Evolutionary conservation across 345 rosid genomes (phyloP).

Genomic region (Cardiospermum halicacabum): DNA sequence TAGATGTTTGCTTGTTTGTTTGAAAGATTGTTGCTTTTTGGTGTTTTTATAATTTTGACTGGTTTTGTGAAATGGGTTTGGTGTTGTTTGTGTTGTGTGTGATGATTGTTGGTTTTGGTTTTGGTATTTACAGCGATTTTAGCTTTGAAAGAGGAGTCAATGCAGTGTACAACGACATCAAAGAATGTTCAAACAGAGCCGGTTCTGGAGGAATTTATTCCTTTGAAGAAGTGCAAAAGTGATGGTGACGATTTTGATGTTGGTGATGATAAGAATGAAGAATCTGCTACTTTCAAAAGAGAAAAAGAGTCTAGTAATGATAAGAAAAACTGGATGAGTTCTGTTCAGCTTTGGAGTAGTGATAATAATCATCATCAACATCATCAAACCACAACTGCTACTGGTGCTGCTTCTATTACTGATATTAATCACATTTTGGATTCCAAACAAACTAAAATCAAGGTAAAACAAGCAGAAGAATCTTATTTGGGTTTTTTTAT

Average conservation of each 20-base stretch:
- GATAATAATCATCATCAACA: constrained; percentile 22
- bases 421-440: constrained; percentile 20
- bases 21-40: not conserved
- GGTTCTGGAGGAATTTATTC: constrained; percentile 68
- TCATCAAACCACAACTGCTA: no score
- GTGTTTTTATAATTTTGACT: constrained; percentile 4
- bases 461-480: constrained; percentile 30
- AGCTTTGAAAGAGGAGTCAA: constrained; percentile 44
- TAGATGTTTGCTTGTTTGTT: not conserved
- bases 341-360: constrained; percentile 60
- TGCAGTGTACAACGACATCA: constrained; percentile 32
- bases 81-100: constrained; percentile 6
- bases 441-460: constrained; percentile 30
- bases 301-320: constrained; percentile 33
- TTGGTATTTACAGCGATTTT: constrained; percentile 62
- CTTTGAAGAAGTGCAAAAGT: constrained; percentile 35
- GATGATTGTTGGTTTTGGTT: not conserved
- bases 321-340: constrained; percentile 68
- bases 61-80: not conserved
- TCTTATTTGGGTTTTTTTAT: not conserved
- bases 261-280: constrained; percentile 25
- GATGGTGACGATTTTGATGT: no score
- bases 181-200: constrained; percentile 51
- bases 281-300: constrained; percentile 12
- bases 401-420: not conserved